Evolutionary conservation across 805 yeast genomes (phyloP).

Genomic region (Yamadazyma akitaensis): DNA sequence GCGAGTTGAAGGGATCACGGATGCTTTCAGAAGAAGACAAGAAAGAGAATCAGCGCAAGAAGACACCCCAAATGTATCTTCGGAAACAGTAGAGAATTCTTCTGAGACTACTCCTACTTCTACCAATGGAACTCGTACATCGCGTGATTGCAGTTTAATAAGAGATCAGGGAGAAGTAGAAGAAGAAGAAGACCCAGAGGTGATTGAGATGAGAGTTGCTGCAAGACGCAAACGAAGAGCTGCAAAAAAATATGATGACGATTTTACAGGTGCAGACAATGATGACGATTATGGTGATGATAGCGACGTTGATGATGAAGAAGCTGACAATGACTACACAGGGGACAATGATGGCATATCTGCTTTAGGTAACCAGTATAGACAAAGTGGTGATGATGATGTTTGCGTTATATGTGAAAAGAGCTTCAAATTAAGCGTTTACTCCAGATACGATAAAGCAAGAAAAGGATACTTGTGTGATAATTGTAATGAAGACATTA

Average conservation of each 20-base stretch:
- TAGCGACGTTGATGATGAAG: constrained; percentile 30
- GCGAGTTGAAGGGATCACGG: constrained; percentile 87
- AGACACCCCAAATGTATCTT: not conserved
- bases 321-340: constrained; percentile 26
- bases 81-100: not conserved
- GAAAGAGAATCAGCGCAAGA: constrained; percentile 8
- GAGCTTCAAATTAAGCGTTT: constrained; percentile 60
- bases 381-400: constrained; percentile 51
- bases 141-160: not conserved
- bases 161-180: constrained; percentile 3
- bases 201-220: constrained; percentile 32
- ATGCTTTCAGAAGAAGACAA: constrained; percentile 54
- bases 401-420: constrained; percentile 62
- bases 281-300: constrained; percentile 19
- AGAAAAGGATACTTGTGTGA: constrained; percentile 67
- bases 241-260: constrained; percentile 25
- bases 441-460: constrained; percentile 51
- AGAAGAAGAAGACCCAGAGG: constrained; percentile 23
- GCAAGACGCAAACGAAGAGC: constrained; percentile 28
- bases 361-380: constrained; percentile 17
- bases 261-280: constrained; percentile 18
- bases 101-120: not conserved
- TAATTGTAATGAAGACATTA: constrained; percentile 47
- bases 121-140: not conserved
- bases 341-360: constrained; percentile 25